These are phyloP conservation scores for Rhizopogon vulgaris DNA, from an alignment of 768 basidiomycete genomes.

Conservation along the genomic window DNA sequence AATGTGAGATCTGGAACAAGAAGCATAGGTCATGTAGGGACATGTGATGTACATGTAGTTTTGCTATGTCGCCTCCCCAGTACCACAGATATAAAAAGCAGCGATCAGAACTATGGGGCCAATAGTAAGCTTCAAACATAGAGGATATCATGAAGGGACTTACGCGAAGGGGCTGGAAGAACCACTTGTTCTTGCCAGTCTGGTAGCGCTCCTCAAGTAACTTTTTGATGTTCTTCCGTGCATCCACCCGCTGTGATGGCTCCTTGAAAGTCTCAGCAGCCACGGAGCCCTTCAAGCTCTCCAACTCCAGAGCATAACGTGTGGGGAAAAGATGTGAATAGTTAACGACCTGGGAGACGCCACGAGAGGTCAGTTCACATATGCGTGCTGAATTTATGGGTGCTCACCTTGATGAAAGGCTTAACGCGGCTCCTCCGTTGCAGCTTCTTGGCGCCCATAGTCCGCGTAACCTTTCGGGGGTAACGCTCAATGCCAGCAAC, in stretches of 20 bases:
- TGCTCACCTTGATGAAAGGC: conserved; percentile 95
- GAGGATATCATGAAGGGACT: conserved; percentile 12
- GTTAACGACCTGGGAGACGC: conserved; percentile 68
- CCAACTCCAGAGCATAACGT: conserved; percentile 95
- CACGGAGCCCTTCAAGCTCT: conserved; percentile 85
- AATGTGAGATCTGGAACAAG: conserved; percentile 5
- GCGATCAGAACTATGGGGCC: conserved; percentile 29
- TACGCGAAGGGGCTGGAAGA: conserved; percentile 85
- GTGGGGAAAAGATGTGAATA: conserved; percentile 99
- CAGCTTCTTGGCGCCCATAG: conserved; percentile 96
- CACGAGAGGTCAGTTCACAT: background rate
- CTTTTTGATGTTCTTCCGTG: conserved; percentile 97
- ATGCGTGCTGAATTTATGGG: background rate
- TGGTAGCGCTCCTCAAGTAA: conserved; percentile 92
- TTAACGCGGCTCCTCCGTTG: conserved; percentile 93
- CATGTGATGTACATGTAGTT: conserved; percentile 35
- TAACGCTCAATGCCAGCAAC: conserved; percentile 98
- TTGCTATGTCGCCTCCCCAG: conserved; percentile 19
- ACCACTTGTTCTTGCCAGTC: conserved; percentile 96
- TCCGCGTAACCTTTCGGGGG: conserved; percentile 94
- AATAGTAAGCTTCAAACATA: conserved; percentile 2
- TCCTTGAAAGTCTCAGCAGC: conserved; percentile 93
- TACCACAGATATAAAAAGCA: conserved; percentile 8
- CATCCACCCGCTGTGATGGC: conserved; percentile 88
- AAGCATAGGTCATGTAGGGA: conserved; percentile 20